Evolutionary conservation across 2,329 filamentous ascomycete species (phyloP).

Genomic region (Bipolaris cookei): DNA sequence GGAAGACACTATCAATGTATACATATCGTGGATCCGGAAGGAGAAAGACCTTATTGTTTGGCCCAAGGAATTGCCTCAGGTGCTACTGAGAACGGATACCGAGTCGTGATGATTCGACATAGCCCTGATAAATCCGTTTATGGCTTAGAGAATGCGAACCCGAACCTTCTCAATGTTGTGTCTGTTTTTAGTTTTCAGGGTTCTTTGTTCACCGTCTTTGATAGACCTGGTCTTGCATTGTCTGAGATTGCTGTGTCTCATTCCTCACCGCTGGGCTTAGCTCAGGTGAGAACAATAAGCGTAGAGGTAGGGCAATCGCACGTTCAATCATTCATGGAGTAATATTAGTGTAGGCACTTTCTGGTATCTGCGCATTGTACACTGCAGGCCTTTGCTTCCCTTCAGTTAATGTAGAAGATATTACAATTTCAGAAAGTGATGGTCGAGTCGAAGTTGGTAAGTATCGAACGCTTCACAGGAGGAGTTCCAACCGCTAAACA

Average conservation of each 20-base stretch:
- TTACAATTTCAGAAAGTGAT: constrained; percentile 16
- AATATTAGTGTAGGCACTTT: constrained; percentile 9
- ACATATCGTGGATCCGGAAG: constrained; percentile 17
- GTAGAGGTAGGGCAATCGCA: constrained; percentile 9
- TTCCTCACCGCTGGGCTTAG: constrained; percentile 13
- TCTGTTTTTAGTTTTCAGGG: constrained; percentile 13
- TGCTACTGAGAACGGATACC: constrained; percentile 3
- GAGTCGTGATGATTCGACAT: constrained; percentile 14
- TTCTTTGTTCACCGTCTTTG: constrained; percentile 16
- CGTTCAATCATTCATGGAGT: not conserved
- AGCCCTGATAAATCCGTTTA: constrained; percentile 10
- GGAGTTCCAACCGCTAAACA: constrained; percentile 4
- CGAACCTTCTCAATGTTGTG: constrained; percentile 23
- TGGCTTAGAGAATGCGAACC: constrained; percentile 9
- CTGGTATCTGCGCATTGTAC: constrained; percentile 10
- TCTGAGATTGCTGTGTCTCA: constrained; percentile 16
- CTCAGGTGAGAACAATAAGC: constrained; percentile 18
- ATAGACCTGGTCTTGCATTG: constrained; percentile 11
- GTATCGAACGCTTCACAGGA: not conserved
- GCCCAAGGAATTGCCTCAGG: constrained; percentile 8
- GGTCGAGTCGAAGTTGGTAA: constrained; percentile 22
- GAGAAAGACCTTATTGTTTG: constrained; percentile 14
- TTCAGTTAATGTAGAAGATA: constrained; percentile 10
- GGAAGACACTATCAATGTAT: constrained; percentile 13
- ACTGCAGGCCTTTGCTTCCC: constrained; percentile 6